A percentile compares a stretch with the other conserved stretches of the same genome.
Evolutionary conservation across 2,329 filamentous ascomycete species (phyloP).

Genomic region (Byssothecium circinans): DNA sequence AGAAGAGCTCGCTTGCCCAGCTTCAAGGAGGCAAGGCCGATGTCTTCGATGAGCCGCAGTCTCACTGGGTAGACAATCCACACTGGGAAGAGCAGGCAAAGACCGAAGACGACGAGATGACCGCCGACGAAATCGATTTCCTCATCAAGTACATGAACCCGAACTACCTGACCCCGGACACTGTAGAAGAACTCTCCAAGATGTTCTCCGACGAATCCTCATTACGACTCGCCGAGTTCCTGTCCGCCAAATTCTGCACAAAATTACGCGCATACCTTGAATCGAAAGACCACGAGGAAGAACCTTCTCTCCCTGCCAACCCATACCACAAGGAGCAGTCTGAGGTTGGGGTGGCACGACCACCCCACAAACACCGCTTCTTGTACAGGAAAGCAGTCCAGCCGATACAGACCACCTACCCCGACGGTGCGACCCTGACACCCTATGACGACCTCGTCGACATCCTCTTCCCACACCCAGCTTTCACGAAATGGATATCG

Average conservation of each 20-base stretch:
- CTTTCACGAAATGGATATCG: slow-evolving; percentile 88
- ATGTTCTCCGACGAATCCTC: slow-evolving; percentile 82
- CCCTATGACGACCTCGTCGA: slow-evolving; percentile 75
- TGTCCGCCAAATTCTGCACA: slow-evolving; percentile 75
- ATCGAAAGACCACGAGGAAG: slow-evolving; percentile 47
- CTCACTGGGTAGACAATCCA: slow-evolving; percentile 54
- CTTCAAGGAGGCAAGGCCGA: slow-evolving; percentile 83
- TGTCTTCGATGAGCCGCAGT: slow-evolving; percentile 79
- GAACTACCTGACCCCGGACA: slow-evolving; percentile 88
- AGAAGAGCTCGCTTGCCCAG: slow-evolving; percentile 89
- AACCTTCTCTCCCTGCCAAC: slow-evolving; percentile 48
- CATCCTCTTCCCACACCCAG: slow-evolving; percentile 76
- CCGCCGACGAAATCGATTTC: slow-evolving; percentile 83
- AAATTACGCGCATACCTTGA: slow-evolving; percentile 72
- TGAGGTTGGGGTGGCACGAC: slow-evolving; percentile 68
- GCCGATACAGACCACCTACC: slow-evolving; percentile 37
- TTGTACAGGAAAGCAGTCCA: slow-evolving; percentile 70
- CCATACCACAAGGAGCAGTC: slow-evolving; percentile 29
- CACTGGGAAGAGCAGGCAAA: slow-evolving; percentile 39
- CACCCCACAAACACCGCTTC: slow-evolving; percentile 94
- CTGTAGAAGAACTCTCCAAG: slow-evolving; percentile 76
- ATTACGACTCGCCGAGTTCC: slow-evolving; percentile 76
- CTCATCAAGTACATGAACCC: slow-evolving; percentile 87
- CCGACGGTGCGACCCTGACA: slow-evolving; percentile 36
- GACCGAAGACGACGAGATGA: slow-evolving; percentile 61